phyloP scores from a whole-genome alignment of 306 rosid genomes.

The Alnus rubra region DNA sequence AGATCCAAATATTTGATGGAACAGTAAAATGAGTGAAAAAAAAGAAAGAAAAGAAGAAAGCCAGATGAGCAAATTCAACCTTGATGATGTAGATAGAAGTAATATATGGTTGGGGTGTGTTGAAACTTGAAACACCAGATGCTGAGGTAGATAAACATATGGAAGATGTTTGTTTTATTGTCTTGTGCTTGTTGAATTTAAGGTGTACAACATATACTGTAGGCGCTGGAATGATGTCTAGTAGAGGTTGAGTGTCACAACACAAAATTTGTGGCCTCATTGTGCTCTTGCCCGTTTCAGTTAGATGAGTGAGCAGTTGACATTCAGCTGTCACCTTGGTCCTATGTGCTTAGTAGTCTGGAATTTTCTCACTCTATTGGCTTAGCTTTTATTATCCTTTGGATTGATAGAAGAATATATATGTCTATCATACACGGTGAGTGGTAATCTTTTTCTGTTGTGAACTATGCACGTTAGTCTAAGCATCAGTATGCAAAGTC shows the following conservation, averaged over 20 bases:
- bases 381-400: background rate
- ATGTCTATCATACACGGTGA: background rate
- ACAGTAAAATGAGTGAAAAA: background rate
- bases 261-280: background rate
- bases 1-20: background rate
- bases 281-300: background rate
- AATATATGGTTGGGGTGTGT: background rate
- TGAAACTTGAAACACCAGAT: background rate
- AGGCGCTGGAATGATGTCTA: background rate
- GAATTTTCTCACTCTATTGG: background rate
- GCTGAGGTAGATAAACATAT: background rate
- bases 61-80: background rate
- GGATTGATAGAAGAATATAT: background rate
- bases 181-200: background rate
- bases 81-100: background rate
- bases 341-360: background rate
- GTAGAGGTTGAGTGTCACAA: background rate
- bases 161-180: constrained; percentile 1
- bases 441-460: background rate
- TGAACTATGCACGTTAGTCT: background rate
- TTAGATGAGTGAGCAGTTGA: background rate
- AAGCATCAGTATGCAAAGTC: background rate
- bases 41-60: background rate
- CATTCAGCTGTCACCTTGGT: background rate
- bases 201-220: background rate